Evolutionary conservation across 345 rosid genomes (phyloP).

Genomic region (Cochlearia excelsa): DNA sequence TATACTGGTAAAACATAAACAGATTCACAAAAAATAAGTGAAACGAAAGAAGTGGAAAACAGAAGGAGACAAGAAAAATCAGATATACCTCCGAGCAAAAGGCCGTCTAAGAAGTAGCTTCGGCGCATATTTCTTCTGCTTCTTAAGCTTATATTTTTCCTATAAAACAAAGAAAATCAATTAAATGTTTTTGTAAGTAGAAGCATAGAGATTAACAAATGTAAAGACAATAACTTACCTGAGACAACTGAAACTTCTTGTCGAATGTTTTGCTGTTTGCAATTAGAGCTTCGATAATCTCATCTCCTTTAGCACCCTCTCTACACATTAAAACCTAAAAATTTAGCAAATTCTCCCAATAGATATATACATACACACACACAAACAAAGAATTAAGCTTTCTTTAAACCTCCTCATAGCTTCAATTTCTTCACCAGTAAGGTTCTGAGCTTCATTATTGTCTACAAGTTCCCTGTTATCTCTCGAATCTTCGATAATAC

Average conservation of each 20-base stretch:
- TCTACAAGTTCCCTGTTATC: constrained; percentile 77
- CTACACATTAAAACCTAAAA: constrained; percentile 39
- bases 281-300: constrained; percentile 86
- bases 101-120: constrained; percentile 80
- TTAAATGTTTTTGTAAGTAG: background rate
- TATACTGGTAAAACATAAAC: constrained; percentile 50
- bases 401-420: constrained; percentile 62
- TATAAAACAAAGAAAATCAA: constrained; percentile 26
- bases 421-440: constrained; percentile 78
- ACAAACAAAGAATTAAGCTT: background rate
- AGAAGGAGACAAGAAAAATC: background rate
- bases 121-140: constrained; percentile 96
- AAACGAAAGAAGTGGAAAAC: background rate
- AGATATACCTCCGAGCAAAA: constrained; percentile 57
- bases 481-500: constrained; percentile 47
- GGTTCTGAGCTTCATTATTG: constrained; percentile 76
- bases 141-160: constrained; percentile 88
- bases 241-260: constrained; percentile 77
- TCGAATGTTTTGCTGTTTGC: constrained; percentile 88
- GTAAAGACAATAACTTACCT: constrained; percentile 39
- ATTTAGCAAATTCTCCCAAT: too few relatives aligned
- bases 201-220: constrained; percentile 12
- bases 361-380: background rate
- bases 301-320: constrained; percentile 82
- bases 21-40: constrained; percentile 21